Conservation (phyloP, 2,329 filamentous ascomycete species). For the Grosmannia clavigera region DNA sequence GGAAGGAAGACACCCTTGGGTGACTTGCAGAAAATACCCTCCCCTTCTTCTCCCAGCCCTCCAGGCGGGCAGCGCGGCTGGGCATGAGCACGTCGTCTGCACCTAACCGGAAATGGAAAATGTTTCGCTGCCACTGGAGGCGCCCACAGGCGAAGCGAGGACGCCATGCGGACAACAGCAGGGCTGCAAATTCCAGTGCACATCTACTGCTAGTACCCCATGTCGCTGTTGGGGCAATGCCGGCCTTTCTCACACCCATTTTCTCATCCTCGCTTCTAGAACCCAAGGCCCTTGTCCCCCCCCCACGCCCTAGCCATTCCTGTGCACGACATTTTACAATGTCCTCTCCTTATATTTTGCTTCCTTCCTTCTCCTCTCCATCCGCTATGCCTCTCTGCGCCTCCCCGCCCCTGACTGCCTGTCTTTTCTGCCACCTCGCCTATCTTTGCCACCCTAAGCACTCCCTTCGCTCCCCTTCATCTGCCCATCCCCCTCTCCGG, state of each 20-base stretch:
- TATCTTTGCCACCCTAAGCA: no score
- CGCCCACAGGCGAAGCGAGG: no score
- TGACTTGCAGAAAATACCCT: background rate
- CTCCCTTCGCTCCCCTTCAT: background rate
- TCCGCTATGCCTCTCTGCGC: background rate
- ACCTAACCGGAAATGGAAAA: background rate
- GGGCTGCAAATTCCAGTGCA: no score
- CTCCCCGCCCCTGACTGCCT: background rate
- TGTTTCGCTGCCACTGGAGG: no score
- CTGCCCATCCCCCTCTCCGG: background rate
- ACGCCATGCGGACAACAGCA: background rate
- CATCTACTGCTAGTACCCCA: background rate
- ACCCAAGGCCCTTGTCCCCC: background rate
- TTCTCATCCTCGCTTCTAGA: background rate
- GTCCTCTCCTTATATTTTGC: background rate
- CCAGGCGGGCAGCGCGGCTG: background rate
- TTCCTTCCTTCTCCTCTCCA: background rate
- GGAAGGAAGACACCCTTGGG: background rate
- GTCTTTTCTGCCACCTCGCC: background rate
- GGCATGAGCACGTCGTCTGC: background rate
- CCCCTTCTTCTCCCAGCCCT: background rate
- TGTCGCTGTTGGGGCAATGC: background rate
- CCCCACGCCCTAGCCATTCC: background rate
- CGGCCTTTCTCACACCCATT: background rate
- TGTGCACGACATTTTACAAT: background rate